phyloP scores from a whole-genome alignment of 345 rosid species.

The Angophora floribunda region DNA sequence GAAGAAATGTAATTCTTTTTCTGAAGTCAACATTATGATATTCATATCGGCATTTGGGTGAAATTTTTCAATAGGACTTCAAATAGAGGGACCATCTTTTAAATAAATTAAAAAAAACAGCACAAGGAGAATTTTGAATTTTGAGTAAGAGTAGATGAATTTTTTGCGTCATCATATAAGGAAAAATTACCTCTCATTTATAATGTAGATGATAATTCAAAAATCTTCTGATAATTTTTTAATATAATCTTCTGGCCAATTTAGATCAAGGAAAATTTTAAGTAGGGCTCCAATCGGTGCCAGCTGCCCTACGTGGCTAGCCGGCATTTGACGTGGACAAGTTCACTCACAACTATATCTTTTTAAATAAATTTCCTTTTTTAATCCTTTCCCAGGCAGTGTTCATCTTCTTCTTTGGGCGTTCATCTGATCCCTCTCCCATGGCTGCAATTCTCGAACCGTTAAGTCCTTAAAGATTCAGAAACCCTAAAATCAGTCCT shows the following conservation, averaged over 20 bases:
- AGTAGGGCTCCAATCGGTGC: background rate
- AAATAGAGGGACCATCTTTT: background rate
- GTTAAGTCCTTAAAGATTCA: background rate
- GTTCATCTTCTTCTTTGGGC: background rate
- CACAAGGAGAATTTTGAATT: background rate
- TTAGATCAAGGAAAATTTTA: too few relatives aligned
- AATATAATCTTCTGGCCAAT: too few relatives aligned
- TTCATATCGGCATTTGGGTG: background rate
- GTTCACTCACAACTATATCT: too few relatives aligned
- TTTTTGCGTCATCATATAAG: background rate
- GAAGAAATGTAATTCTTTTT: background rate
- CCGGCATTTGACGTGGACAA: accelerated
- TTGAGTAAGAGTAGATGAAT: background rate
- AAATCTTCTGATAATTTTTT: too few relatives aligned
- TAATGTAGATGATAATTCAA: too few relatives aligned
- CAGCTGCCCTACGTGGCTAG: background rate
- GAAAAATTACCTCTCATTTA: background rate
- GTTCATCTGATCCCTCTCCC: background rate
- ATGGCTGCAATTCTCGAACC: background rate
- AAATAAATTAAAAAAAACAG: too few relatives aligned
- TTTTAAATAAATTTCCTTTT: too few relatives aligned
- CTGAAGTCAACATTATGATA: background rate
- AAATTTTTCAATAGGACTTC: background rate
- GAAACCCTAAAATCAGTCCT: background rate
- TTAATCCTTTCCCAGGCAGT: background rate